These are phyloP conservation scores for Globisporangium spiculum DNA, from an alignment of 352 stramenopile genomes.

Conservation along the genomic window DNA sequence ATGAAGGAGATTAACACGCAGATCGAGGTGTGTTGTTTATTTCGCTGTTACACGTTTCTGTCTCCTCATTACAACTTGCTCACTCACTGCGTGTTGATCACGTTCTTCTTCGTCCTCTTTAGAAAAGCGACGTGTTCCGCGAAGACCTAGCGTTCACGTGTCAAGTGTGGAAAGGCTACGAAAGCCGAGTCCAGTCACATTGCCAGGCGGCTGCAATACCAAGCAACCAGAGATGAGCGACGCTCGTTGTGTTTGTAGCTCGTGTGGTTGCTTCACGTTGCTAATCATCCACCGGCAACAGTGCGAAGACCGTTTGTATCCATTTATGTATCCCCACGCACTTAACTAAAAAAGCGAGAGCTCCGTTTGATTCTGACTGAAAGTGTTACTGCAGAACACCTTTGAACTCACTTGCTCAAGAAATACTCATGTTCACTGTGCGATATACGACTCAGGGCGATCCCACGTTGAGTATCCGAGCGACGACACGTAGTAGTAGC, in stretches of 20 bases:
- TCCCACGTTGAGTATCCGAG: conserved; percentile 28
- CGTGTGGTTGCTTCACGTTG: neutral
- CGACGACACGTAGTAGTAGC: conserved; percentile 33
- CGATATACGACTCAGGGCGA: conserved; percentile 8
- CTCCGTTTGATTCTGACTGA: neutral
- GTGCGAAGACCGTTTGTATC: neutral
- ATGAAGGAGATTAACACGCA: conserved; percentile 84
- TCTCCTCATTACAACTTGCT: neutral
- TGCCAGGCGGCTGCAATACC: conserved; percentile 28
- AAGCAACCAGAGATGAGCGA: conserved; percentile 6
- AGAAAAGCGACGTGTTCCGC: conserved; percentile 81
- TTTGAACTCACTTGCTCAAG: neutral
- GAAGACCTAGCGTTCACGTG: conserved; percentile 71
- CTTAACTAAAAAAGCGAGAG: neutral
- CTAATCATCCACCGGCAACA: neutral
- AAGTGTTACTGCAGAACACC: neutral
- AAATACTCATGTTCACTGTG: neutral
- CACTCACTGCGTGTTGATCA: neutral
- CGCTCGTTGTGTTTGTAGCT: neutral
- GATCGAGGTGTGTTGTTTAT: conserved; percentile 61
- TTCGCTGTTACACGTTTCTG: neutral
- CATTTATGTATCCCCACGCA: neutral
- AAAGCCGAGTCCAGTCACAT: conserved; percentile 78
- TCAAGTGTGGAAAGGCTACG: conserved; percentile 82
- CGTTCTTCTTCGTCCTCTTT: neutral